Conservation (phyloP, 495 filamentous ascomycete species). For the Xylaria telfairii region DNA sequence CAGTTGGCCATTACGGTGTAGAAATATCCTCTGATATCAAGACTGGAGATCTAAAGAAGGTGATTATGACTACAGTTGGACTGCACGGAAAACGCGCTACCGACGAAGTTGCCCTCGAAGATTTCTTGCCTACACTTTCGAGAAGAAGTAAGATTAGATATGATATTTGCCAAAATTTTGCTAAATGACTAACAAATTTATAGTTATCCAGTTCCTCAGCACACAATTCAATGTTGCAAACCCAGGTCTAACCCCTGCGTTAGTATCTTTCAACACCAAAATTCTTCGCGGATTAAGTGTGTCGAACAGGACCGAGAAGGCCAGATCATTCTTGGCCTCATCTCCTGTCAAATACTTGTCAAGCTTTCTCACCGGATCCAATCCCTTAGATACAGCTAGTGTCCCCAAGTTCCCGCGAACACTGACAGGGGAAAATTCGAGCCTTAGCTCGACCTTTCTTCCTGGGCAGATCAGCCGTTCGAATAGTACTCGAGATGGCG, state of each 20-base stretch:
- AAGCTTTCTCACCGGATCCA: conserved; percentile 56
- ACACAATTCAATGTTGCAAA: conserved; percentile 75
- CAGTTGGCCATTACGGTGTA: conserved; percentile 71
- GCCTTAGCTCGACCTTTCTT: conserved; percentile 39
- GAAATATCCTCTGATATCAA: conserved; percentile 65
- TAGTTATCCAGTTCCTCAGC: conserved; percentile 68
- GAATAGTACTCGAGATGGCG: conserved; percentile 53
- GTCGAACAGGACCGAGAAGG: conserved; percentile 63
- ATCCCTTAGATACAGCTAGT: conserved; percentile 56
- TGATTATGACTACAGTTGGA: conserved; percentile 64
- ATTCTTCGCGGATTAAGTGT: conserved; percentile 75
- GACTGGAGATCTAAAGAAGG: conserved; percentile 45
- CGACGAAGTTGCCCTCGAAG: conserved; percentile 71
- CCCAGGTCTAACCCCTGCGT: conserved; percentile 64
- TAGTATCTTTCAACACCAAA: conserved; percentile 73
- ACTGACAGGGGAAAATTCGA: conserved; percentile 42
- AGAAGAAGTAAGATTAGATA: conserved; percentile 62
- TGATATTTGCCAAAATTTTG: neutral
- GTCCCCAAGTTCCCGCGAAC: conserved; percentile 47
- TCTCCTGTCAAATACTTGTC: conserved; percentile 93
- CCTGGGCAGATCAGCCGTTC: conserved; percentile 41
- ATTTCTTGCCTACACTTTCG: conserved; percentile 72
- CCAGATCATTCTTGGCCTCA: conserved; percentile 69
- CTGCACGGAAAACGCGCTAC: conserved; percentile 66
- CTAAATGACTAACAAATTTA: conserved; percentile 29